Base-by-base conservation (phyloP, 73 alveolate genomes). In the Stentor coeruleus region DNA sequence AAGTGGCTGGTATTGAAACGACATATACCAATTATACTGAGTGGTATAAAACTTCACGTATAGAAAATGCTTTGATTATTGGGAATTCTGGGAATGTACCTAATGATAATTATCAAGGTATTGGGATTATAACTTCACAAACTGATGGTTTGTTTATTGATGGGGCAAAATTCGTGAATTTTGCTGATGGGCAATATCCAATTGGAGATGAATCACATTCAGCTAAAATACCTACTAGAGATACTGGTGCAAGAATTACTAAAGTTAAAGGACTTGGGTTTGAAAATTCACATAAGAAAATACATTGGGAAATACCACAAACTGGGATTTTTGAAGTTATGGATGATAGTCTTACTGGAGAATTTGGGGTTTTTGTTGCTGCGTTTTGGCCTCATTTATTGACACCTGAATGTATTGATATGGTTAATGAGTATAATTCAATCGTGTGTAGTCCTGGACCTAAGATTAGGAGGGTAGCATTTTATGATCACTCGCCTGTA, bases 1-100 rank as follows among this genome's bases (percentile, higher is more conserved):
- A 39, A 6, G 75, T 85, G 33, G 88, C 88, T 3, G 92, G 92
- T 14, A 84, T 89, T 3, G 95, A 89, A 20, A 49, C 6, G 11
- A 4, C 59, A 6, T 66, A 66, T 31, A 20, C 79, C 0, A 26
- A 66, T 20, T 66, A 11, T 26, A 20, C 79, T 31, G 33, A 20
- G 33, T 31, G 40, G n/a, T 66, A 66, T 31, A 37, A 66, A 66
- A 66, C 79, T 66, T 20, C 79, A 20, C n/a, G 79, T 28, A 33
- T 66, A 20, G 40, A 26, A 28, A 31, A 66, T 2, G 79, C 79
- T 33, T 33, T 66, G 79, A 66, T 66, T 66, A 33, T 66, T 31
- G 79, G 79, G 11, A 66, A 66, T 20, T 66, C 79, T 2, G 41
- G 41, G 37, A 66, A 66, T 31, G 14, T 40, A 28, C 49, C n/a